These are phyloP conservation scores for Pichia deserticola DNA, from an alignment of 805 yeast genomes.

Conservation along the genomic window DNA sequence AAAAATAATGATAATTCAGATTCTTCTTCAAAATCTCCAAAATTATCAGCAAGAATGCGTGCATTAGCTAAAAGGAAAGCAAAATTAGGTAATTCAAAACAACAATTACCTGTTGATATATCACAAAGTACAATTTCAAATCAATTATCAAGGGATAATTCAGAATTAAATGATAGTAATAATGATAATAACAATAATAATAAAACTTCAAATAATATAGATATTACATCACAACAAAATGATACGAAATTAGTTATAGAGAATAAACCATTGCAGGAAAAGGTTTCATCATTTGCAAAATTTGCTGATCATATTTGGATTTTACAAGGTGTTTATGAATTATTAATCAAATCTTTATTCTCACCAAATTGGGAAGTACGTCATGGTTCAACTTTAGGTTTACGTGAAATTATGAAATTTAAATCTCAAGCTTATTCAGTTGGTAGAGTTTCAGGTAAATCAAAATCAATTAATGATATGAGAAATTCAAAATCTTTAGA, in stretches of 20 bases:
- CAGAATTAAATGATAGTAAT: slow-evolving; percentile 55
- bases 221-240: slow-evolving; percentile 70
- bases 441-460: slow-evolving; percentile 66
- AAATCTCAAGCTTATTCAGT: slow-evolving; percentile 68
- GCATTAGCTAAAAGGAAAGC: slow-evolving; percentile 94
- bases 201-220: slow-evolving; percentile 37
- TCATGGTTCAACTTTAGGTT: slow-evolving; percentile 91
- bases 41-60: slow-evolving; percentile 67
- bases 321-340: slow-evolving; percentile 85
- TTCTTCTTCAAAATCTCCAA: slow-evolving; percentile 2
- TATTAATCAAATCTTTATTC: slow-evolving; percentile 69
- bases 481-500: slow-evolving; percentile 69
- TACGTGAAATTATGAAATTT: slow-evolving; percentile 73
- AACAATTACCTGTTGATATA: slow-evolving; percentile 49
- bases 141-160: slow-evolving; percentile 41
- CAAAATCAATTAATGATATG: slow-evolving; percentile 51
- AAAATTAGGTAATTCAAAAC: slow-evolving; percentile 45
- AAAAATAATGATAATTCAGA: too few relatives aligned
- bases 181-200: not conserved
- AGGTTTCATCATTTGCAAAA: slow-evolving; percentile 31
- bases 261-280: slow-evolving; percentile 60
- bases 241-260: slow-evolving; percentile 81
- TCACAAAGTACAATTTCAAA: slow-evolving; percentile 65
- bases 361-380: slow-evolving; percentile 89
- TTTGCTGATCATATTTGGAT: slow-evolving; percentile 83